Conservation (phyloP, 1,284 basidiomycete genomes). For the Neonothopanus nambi region DNA sequence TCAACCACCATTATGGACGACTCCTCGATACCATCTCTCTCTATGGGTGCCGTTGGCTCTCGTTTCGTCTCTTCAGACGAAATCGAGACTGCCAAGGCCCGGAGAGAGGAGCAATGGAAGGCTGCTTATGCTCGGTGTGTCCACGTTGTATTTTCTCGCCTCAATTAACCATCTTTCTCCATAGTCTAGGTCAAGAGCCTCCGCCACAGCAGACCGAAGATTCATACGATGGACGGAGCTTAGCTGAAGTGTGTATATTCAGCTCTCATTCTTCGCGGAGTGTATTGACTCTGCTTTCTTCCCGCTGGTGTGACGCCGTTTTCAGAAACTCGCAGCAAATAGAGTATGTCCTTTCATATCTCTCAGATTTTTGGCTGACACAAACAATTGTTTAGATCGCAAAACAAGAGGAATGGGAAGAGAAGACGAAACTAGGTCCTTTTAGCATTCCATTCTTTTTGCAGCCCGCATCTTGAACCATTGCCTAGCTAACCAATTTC, state of each 20-base stretch:
- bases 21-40: slow-evolving; percentile 63
- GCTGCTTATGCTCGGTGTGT: slow-evolving; percentile 86
- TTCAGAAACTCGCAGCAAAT: slow-evolving; percentile 79
- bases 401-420: slow-evolving; percentile 94
- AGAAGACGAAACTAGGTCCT: slow-evolving; percentile 83
- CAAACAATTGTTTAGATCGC: slow-evolving; percentile 54
- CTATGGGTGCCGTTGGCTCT: slow-evolving; percentile 67
- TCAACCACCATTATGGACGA: slow-evolving; percentile 40
- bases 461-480: slow-evolving; percentile 11
- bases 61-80: slow-evolving; percentile 80
- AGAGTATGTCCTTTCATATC: slow-evolving; percentile 49
- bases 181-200: slow-evolving; percentile 83
- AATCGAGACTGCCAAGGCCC: slow-evolving; percentile 75
- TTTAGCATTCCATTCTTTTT: slow-evolving; percentile 6
- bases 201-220: slow-evolving; percentile 77
- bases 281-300: slow-evolving; percentile 42
- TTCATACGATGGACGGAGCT: slow-evolving; percentile 82
- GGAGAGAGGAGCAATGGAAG: slow-evolving; percentile 87
- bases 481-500: slow-evolving; percentile 82
- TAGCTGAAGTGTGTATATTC: slow-evolving; percentile 75
- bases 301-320: slow-evolving; percentile 33
- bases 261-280: slow-evolving; percentile 16
- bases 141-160: slow-evolving; percentile 5
- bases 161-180: neutral
- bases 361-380: slow-evolving; percentile 15